Conservation (phyloP, 208 protist genomes). For the Naegleria lovaniensis region DNA sequence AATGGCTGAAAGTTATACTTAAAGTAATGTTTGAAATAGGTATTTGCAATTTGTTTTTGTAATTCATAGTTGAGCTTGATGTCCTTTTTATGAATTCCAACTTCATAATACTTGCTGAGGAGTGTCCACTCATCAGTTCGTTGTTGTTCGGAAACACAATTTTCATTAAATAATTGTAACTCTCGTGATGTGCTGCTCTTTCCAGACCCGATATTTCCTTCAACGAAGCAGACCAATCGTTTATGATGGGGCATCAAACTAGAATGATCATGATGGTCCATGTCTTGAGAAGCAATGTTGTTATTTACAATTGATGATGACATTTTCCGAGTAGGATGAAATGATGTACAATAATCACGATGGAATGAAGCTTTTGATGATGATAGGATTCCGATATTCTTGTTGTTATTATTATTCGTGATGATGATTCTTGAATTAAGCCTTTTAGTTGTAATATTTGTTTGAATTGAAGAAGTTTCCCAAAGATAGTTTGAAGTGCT, state of each 20-base stretch:
- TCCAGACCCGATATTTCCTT: not conserved
- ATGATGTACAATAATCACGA: too few relatives aligned
- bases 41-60: not conserved
- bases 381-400: too few relatives aligned
- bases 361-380: too few relatives aligned
- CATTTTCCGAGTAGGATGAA: too few relatives aligned
- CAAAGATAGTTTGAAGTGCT: too few relatives aligned
- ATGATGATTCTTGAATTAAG: too few relatives aligned
- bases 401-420: too few relatives aligned
- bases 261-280: too few relatives aligned
- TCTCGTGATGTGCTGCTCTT: not conserved
- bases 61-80: not conserved
- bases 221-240: not conserved
- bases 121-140: not conserved
- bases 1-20: not conserved
- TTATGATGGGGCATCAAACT: not conserved
- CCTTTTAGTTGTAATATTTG: too few relatives aligned
- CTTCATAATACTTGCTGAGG: not conserved
- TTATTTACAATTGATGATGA: too few relatives aligned
- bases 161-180: not conserved
- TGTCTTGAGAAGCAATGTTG: too few relatives aligned
- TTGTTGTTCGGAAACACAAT: not conserved
- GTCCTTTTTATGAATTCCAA: not conserved
- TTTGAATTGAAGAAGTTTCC: too few relatives aligned
- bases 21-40: constrained; percentile 12